Conservation (phyloP, 2,329 filamentous ascomycete species). For the Hypoxylon sp. region DNA sequence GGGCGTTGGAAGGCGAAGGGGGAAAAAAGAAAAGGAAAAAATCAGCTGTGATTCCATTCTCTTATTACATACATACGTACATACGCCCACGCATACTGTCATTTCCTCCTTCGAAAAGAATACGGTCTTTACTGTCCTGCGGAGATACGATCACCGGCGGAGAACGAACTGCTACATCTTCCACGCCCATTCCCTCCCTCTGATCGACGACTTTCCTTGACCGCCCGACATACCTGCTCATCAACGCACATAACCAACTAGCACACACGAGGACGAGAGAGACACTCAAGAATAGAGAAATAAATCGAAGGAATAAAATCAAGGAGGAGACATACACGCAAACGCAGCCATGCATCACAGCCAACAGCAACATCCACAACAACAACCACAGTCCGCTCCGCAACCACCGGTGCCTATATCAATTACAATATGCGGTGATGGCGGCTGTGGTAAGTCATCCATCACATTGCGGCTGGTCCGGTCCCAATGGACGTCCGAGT, state of each 20-base stretch:
- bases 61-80: conserved; percentile 9
- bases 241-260: neutral
- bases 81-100: conserved; percentile 12
- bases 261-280: conserved; percentile 13
- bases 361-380: conserved; percentile 32
- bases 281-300: conserved; percentile 11
- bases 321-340: conserved; percentile 8
- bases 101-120: conserved; percentile 16
- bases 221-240: conserved; percentile 4
- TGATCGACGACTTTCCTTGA: conserved; percentile 6
- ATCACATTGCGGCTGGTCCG: conserved; percentile 87
- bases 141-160: conserved; percentile 26
- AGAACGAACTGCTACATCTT: conserved; percentile 21
- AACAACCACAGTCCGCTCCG: conserved; percentile 45
- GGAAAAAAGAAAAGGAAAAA: conserved; percentile 22
- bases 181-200: conserved; percentile 14
- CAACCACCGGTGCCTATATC: conserved; percentile 70
- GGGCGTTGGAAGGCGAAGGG: conserved; percentile 14
- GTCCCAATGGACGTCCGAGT: conserved; percentile 87
- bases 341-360: conserved; percentile 37
- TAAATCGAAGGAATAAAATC: neutral
- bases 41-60: conserved; percentile 6
- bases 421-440: conserved; percentile 89
- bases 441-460: conserved; percentile 87
- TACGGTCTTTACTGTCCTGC: conserved; percentile 22